phyloP scores from a whole-genome alignment of 345 rosid species.

The Lumnitzera littorea region DNA sequence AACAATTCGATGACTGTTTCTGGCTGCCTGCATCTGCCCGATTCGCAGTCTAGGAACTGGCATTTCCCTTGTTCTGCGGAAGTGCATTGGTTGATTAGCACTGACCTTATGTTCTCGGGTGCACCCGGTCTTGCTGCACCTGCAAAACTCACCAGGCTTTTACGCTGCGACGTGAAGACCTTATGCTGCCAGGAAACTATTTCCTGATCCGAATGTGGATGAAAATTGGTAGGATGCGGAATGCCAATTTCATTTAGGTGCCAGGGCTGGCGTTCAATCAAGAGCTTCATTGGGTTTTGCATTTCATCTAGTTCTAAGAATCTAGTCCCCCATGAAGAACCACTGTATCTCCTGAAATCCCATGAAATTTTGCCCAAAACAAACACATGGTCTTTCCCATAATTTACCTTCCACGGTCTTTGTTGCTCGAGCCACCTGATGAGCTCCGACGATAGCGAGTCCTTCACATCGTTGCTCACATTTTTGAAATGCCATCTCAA shows the following conservation, averaged over 20 bases:
- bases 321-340: slow-evolving; percentile 60
- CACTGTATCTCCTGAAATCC: slow-evolving; percentile 70
- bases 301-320: slow-evolving; percentile 60
- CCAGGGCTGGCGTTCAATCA: slow-evolving; percentile 88
- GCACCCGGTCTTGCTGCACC: slow-evolving; percentile 57
- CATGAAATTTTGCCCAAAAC: slow-evolving; percentile 77
- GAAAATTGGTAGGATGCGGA: slow-evolving; percentile 82
- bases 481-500: slow-evolving; percentile 90
- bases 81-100: slow-evolving; percentile 54
- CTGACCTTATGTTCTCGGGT: slow-evolving; percentile 49
- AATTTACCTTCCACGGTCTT: slow-evolving; percentile 41
- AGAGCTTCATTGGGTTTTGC: slow-evolving; percentile 75
- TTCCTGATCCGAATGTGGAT: slow-evolving; percentile 63
- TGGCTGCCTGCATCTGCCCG: slow-evolving; percentile 47
- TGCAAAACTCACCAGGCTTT: slow-evolving; percentile 49
- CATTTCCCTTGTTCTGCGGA: slow-evolving; percentile 26
- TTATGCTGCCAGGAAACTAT: slow-evolving; percentile 58
- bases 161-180: slow-evolving; percentile 34
- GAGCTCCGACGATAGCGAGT: slow-evolving; percentile 41
- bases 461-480: slow-evolving; percentile 62
- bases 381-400: slow-evolving; percentile 82
- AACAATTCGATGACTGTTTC: slow-evolving; percentile 44
- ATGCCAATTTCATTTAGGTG: slow-evolving; percentile 65
- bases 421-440: slow-evolving; percentile 63
- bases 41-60: slow-evolving; percentile 39